A percentile compares a stretch with the other conserved stretches of the same genome.
Evolutionary conservation across 495 filamentous ascomycete species (phyloP).

Genomic region (Trichoderma parareesei): DNA sequence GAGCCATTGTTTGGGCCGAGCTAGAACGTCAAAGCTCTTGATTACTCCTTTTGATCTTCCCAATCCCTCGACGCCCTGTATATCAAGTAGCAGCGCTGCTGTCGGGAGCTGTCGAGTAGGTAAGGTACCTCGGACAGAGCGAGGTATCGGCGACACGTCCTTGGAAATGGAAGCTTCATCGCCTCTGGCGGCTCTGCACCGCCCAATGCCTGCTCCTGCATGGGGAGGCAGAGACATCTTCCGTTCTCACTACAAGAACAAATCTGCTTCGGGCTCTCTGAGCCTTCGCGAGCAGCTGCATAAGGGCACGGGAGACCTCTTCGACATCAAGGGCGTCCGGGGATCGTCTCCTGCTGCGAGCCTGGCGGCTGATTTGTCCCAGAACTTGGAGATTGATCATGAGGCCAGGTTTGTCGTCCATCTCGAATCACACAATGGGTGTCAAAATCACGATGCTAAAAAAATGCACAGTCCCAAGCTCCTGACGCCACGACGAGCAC

Average conservation of each 20-base stretch:
- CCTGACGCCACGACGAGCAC: slow-evolving; percentile 82
- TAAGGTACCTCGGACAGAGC: background rate
- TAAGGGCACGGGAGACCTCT: slow-evolving; percentile 56
- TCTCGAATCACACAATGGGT: background rate
- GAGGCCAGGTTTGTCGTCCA: slow-evolving; percentile 64
- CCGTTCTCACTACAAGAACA: slow-evolving; percentile 40
- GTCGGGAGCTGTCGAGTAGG: background rate
- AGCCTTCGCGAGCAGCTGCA: slow-evolving; percentile 55
- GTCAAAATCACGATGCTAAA: background rate
- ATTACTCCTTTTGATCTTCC: background rate
- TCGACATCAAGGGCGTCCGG: slow-evolving; percentile 60
- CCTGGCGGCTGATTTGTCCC: slow-evolving; percentile 85
- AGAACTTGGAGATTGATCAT: slow-evolving; percentile 81
- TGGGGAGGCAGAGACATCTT: slow-evolving; percentile 38
- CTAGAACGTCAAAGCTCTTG: background rate
- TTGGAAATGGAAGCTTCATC: slow-evolving; percentile 83
- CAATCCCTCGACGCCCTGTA: background rate
- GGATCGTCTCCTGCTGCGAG: slow-evolving; percentile 87
- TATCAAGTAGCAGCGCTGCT: background rate
- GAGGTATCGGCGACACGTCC: slow-evolving; percentile 2
- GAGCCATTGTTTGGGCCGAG: background rate
- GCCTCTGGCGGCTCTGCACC: slow-evolving; percentile 89
- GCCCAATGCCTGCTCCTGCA: slow-evolving; percentile 47
- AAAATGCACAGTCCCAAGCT: slow-evolving; percentile 63
- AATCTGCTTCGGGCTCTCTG: slow-evolving; percentile 49